phyloP scores from a whole-genome alignment of 371 early-diverging fungal genomes.

The Umbelopsis sp. region DNA sequence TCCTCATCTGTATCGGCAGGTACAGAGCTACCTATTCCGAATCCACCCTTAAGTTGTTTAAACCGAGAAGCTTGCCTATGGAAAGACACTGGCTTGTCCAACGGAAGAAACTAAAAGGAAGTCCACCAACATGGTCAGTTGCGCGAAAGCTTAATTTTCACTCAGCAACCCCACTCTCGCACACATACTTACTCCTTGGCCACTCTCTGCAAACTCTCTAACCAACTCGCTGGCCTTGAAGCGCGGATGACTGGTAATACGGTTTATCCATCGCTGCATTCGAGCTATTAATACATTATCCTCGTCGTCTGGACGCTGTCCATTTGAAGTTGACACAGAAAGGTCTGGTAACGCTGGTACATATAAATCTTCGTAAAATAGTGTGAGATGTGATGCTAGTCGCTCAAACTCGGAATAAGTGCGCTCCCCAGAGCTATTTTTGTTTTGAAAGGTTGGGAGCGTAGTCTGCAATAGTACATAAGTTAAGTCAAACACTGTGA shows the following conservation, averaged over 20 bases:
- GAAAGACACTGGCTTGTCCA: neutral
- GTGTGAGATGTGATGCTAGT: constrained; percentile 30
- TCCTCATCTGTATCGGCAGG: neutral
- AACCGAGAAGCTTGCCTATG: constrained; percentile 7
- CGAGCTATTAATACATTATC: neutral
- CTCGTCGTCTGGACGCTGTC: constrained; percentile 8
- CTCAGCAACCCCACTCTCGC: neutral
- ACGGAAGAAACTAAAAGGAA: constrained; percentile 1
- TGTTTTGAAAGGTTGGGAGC: neutral
- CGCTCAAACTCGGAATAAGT: constrained; percentile 1
- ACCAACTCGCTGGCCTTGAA: constrained; percentile 12
- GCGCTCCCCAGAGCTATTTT: neutral
- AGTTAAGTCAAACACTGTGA: neutral
- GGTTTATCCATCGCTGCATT: constrained; percentile 5
- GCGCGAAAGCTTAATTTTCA: no score
- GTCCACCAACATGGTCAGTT: neutral
- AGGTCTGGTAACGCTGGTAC: constrained; percentile 51
- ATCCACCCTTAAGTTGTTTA: neutral
- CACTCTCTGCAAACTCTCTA: constrained; percentile 7
- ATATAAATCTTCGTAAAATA: constrained; percentile 45
- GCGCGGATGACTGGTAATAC: neutral
- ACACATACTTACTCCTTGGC: neutral
- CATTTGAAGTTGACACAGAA: no score
- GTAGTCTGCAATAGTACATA: neutral
- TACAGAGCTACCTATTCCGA: neutral